Percentiles rank a stretch among this genome's conserved stretches.
These are phyloP conservation scores for Aspergillus aculeatus DNA, from an alignment of 2,329 filamentous ascomycete species.

Conservation along the genomic window DNA sequence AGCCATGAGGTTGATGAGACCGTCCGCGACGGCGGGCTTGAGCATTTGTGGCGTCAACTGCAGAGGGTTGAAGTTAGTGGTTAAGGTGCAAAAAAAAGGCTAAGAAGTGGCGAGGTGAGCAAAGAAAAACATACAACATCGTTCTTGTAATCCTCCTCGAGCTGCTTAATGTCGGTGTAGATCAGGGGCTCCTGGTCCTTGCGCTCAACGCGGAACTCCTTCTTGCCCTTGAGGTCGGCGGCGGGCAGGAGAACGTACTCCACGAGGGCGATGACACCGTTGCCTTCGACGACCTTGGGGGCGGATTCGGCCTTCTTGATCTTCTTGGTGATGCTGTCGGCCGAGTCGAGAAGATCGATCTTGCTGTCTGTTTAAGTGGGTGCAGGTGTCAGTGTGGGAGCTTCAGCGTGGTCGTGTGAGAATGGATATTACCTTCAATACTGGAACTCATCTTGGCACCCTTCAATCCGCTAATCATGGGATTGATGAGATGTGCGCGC, in stretches of 20 bases:
- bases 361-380: slow-evolving; percentile 51
- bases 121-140: slow-evolving; percentile 64
- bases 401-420: not conserved
- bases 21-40: slow-evolving; percentile 77
- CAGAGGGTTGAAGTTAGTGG: slow-evolving; percentile 9
- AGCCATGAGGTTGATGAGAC: slow-evolving; percentile 69
- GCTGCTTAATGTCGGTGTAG: slow-evolving; percentile 71
- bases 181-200: slow-evolving; percentile 66
- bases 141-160: slow-evolving; percentile 76
- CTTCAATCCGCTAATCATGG: slow-evolving; percentile 83
- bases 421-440: slow-evolving; percentile 43
- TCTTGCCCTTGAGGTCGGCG: slow-evolving; percentile 41
- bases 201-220: slow-evolving; percentile 67
- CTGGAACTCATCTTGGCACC: slow-evolving; percentile 86
- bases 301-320: slow-evolving; percentile 79
- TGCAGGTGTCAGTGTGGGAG: not conserved
- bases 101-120: not conserved
- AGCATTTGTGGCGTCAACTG: slow-evolving; percentile 80
- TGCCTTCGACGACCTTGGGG: slow-evolving; percentile 75
- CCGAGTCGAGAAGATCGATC: slow-evolving; percentile 79
- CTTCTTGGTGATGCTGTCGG: slow-evolving; percentile 76
- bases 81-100: not conserved
- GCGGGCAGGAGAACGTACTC: slow-evolving; percentile 84
- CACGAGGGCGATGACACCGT: slow-evolving; percentile 82
- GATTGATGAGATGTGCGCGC: slow-evolving; percentile 73